Conservation (phyloP, 225 moss, liverwort and hornwort species). For the Pseudisothecium myosuroides region DNA sequence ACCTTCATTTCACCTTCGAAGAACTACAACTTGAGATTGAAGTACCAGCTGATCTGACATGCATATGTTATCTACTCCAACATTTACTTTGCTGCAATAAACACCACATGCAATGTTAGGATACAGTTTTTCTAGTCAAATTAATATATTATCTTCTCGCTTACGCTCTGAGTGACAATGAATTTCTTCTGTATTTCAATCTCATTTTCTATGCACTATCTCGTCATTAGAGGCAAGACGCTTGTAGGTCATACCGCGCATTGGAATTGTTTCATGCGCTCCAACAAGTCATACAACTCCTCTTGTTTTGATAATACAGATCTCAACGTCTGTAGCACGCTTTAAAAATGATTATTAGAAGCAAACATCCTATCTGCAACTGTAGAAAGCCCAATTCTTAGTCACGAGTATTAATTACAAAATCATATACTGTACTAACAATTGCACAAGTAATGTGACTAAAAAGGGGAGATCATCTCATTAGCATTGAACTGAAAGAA, state of each 20-base stretch:
- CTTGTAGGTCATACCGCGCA: constrained; percentile 15
- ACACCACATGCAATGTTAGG: background rate
- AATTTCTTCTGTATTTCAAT: background rate
- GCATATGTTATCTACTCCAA: constrained; percentile 2
- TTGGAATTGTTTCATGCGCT: constrained; percentile 20
- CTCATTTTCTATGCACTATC: background rate
- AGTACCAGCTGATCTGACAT: background rate
- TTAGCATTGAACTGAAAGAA: background rate
- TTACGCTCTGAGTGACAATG: background rate
- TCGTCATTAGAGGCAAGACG: background rate
- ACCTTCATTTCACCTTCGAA: background rate
- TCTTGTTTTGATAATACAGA: constrained; percentile 46
- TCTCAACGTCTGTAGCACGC: constrained; percentile 35
- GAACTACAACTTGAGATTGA: background rate
- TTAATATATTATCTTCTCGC: background rate
- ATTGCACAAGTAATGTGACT: background rate
- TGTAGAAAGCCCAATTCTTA: constrained; percentile 1
- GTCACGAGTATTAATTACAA: background rate
- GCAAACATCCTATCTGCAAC: constrained; percentile 5
- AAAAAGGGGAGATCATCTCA: background rate
- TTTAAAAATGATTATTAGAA: constrained; percentile 10
- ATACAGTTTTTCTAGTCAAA: background rate
- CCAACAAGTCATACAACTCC: constrained; percentile 40
- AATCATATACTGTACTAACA: background rate
- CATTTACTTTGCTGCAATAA: constrained; percentile 11